phyloP scores from a whole-genome alignment of 163 green algal species.

The Chlorella variabilis region DNA sequence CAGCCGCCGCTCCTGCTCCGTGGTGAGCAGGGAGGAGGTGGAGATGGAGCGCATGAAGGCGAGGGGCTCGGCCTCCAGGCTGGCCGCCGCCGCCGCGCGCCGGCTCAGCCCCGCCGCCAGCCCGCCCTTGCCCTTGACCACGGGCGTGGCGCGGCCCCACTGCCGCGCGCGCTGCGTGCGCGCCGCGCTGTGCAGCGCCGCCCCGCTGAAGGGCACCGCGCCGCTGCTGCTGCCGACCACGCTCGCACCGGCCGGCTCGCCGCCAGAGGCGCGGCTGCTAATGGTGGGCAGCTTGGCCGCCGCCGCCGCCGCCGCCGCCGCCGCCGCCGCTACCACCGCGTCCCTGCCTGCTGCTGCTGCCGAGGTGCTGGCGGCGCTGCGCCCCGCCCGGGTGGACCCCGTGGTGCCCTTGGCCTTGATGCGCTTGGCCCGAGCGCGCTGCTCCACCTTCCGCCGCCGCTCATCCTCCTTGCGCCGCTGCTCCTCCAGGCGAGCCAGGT shows the following conservation, averaged over 20 bases:
- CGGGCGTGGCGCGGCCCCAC: conserved; percentile 10
- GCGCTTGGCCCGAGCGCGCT: background rate
- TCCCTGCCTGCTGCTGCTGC: background rate
- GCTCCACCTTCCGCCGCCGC: background rate
- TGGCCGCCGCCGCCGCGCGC: conserved; percentile 14
- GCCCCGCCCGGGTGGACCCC: background rate
- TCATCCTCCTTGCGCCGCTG: conserved; percentile 18
- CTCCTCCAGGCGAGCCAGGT: conserved; percentile 1
- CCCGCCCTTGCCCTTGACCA: background rate
- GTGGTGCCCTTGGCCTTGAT: conserved; percentile 23
- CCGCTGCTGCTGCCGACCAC: background rate
- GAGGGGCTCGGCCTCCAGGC: conserved; percentile 18
- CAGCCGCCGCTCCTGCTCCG: conserved; percentile 76
- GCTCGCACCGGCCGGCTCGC: background rate
- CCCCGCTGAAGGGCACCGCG: conserved; percentile 5
- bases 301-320: background rate
- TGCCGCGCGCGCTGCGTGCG: conserved; percentile 10
- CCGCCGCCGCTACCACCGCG: background rate
- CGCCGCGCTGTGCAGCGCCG: background rate
- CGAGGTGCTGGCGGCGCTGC: background rate
- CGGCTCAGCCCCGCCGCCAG: background rate
- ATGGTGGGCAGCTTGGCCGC: background rate
- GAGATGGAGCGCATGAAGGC: conserved; percentile 31
- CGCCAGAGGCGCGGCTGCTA: background rate
- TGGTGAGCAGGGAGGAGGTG: conserved; percentile 59